Evolutionary conservation across 2,329 filamentous ascomycete species (phyloP).

Genomic region (Pseudocercospora cruenta): DNA sequence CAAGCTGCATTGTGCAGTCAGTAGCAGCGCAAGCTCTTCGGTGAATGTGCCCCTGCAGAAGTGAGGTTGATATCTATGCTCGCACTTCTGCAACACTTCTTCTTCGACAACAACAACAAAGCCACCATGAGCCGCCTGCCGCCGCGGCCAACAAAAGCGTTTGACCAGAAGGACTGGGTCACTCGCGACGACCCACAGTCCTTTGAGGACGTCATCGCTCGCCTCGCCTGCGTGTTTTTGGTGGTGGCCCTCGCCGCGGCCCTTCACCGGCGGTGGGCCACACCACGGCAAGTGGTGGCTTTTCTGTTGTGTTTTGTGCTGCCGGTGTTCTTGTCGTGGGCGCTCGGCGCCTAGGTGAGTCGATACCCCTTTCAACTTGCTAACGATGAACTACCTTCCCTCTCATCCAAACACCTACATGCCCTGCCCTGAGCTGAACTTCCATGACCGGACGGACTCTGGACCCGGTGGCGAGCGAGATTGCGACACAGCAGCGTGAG

Average conservation of each 20-base stretch:
- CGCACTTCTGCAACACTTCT: not conserved
- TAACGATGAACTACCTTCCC: not conserved
- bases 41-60: not conserved
- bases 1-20: not conserved
- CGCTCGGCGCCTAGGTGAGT: not conserved
- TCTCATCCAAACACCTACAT: not conserved
- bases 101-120: constrained; percentile 1
- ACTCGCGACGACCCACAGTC: not conserved
- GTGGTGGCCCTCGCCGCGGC: not conserved
- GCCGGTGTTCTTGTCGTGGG: not conserved
- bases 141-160: not conserved
- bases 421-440: not conserved
- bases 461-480: not conserved
- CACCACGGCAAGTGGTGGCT: not conserved
- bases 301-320: not conserved
- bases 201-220: not conserved
- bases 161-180: constrained; percentile 3
- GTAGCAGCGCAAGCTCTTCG: not conserved
- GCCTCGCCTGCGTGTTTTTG: not conserved
- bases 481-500: not conserved
- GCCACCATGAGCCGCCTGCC: constrained; percentile 8
- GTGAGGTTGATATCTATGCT: constrained; percentile 1
- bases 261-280: not conserved
- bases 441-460: not conserved
- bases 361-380: not conserved